phyloP scores from a whole-genome alignment of 345 rosid genomes.

The Geranium rotundifolium region DNA sequence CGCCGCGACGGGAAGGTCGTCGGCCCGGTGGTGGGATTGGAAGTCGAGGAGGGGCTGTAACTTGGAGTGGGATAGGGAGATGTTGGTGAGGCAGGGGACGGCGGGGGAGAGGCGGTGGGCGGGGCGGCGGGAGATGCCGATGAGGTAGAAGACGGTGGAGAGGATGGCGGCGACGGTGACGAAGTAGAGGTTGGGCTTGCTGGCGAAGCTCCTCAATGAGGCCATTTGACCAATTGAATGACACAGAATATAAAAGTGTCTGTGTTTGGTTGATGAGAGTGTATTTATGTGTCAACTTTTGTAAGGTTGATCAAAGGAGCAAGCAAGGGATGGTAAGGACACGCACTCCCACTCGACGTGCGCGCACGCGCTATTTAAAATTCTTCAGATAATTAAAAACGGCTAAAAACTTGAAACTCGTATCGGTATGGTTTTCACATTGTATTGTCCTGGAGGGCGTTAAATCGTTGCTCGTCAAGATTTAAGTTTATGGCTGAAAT shows the following conservation, averaged over 20 bases:
- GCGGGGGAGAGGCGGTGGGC: constrained; percentile 8
- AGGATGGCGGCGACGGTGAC: constrained; percentile 26
- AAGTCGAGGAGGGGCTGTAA: constrained; percentile 36
- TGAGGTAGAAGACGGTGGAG: constrained; percentile 40
- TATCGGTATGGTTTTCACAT: too few species aligned
- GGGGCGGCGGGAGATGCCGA: constrained; percentile 41
- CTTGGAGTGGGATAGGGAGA: not conserved
- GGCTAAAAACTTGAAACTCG: too few species aligned
- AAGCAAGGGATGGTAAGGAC: too few species aligned
- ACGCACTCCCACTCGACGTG: too few species aligned
- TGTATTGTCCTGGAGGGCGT: too few species aligned
- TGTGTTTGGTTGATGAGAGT: too few species aligned
- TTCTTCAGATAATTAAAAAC: too few species aligned
- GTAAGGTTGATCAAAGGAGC: not conserved
- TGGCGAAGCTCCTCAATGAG: constrained; percentile 18
- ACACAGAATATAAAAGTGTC: too few species aligned
- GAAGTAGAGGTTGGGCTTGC: constrained; percentile 34
- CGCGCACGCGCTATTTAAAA: too few species aligned
- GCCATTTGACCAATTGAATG: too few species aligned
- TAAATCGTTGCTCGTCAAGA: too few species aligned
- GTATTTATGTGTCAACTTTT: not conserved
- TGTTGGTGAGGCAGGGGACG: constrained; percentile 10
- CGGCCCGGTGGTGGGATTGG: constrained; percentile 39
- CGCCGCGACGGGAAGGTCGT: constrained; percentile 25
- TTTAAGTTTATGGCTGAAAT: too few species aligned